phyloP scores from a whole-genome alignment of 257 asterid species.

The Echites panduratus region DNA sequence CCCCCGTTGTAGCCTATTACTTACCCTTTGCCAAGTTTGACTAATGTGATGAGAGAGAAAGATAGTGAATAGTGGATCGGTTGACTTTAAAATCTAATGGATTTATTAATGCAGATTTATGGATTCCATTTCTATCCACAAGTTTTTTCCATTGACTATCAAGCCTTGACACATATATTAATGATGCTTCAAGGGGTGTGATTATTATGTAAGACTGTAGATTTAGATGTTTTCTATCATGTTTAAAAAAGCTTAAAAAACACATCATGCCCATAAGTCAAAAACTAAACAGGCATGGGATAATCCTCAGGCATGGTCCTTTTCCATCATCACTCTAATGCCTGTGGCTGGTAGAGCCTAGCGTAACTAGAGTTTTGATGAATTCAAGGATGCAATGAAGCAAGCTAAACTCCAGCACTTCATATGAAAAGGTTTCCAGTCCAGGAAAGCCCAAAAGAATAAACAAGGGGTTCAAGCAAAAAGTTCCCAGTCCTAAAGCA shows the following conservation, averaged over 20 bases:
- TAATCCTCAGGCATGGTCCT: background rate
- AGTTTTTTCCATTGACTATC: background rate
- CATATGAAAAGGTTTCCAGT: background rate
- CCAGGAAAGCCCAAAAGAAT: background rate
- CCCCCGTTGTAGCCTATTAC: background rate
- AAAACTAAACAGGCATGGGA: background rate
- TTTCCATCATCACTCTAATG: background rate
- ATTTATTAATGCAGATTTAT: too few relatives aligned
- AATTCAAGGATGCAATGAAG: background rate
- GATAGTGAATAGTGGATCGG: background rate
- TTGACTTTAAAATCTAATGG: constrained; percentile 2
- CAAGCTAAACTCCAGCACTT: background rate
- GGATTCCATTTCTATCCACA: constrained; percentile 6
- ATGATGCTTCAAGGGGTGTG: background rate
- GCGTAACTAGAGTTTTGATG: background rate
- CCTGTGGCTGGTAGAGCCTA: background rate
- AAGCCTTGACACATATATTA: background rate
- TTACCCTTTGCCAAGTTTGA: background rate
- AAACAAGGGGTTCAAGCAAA: background rate
- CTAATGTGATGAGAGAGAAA: background rate
- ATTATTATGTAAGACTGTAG: background rate
- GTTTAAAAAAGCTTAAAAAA: background rate
- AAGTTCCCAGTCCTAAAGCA: background rate
- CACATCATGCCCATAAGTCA: constrained; percentile 1
- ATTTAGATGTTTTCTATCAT: background rate